Percentiles rank a stretch among this genome's conserved stretches.
These are phyloP conservation scores for Chrysosporium keratinophilum DNA, from an alignment of 2,329 filamentous ascomycete species.

Conservation along the genomic window DNA sequence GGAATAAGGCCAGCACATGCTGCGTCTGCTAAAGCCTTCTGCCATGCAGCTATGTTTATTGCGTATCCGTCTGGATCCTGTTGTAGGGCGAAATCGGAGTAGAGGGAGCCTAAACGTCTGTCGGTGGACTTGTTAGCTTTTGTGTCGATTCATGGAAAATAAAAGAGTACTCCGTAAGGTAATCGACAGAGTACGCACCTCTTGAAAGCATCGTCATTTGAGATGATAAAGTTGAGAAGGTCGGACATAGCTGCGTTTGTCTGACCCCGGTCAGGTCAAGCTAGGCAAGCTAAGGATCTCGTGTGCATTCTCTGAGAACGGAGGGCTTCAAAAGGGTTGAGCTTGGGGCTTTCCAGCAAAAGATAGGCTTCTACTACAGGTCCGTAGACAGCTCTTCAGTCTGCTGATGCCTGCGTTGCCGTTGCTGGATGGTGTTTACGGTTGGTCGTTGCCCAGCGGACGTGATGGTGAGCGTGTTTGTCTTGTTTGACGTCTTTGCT, in stretches of 20 bases:
- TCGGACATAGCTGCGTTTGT: constrained; percentile 37
- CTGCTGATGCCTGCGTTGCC: not conserved
- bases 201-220: constrained; percentile 51
- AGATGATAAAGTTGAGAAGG: constrained; percentile 56
- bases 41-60: constrained; percentile 73
- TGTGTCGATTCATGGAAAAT: constrained; percentile 35
- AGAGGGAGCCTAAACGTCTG: constrained; percentile 65
- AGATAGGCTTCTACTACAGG: too few species aligned
- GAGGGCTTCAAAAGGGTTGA: not conserved
- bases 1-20: constrained; percentile 53
- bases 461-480: not conserved
- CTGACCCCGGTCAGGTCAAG: not conserved
- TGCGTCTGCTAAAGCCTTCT: constrained; percentile 59
- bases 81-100: constrained; percentile 73
- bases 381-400: too few species aligned
- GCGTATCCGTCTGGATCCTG: constrained; percentile 77
- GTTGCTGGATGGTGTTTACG: not conserved
- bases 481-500: not conserved
- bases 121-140: not conserved
- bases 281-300: not conserved
- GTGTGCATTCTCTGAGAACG: not conserved
- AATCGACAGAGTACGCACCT: constrained; percentile 13
- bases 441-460: too few species aligned
- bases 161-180: too few species aligned
- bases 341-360: not conserved